Base-by-base conservation (phyloP, 2,329 filamentous ascomycete genomes). In the Trichoderma sp. region DNA sequence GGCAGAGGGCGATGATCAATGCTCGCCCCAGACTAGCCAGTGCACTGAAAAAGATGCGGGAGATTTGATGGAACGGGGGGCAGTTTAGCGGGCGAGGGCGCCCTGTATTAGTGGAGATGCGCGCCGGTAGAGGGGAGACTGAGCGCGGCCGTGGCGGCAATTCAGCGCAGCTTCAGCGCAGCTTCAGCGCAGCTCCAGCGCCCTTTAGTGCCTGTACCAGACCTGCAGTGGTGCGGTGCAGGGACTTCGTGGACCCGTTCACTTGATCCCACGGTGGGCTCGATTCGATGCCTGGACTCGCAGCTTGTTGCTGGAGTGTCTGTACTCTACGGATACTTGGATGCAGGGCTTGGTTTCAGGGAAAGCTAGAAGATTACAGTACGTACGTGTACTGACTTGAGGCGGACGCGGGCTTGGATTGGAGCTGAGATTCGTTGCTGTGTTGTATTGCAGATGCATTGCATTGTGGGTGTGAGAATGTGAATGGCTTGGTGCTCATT, bases 221-320 rank as follows among this genome's bases (percentile, higher is more conserved):
- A n/a, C 25, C 27, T 53, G 17, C 29, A 15, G 45, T 15, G 13
- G 34, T 25, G 22, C 35, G 15, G 42, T 58, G 64, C 66, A 64
- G 60, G 57, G 59, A 59, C 64, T 68, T 59, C 66, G 64, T 45
- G 66, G 66, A 58, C 59, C 57, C 66, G 59, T 48, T 54, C n/a
- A n/a, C n/a, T n/a, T n/a, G n/a, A n/a, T 29, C 66, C 39, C 56
- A 37, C 25, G 35, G 60, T 64, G 61, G 61, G 50, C 35, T 54
- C 61, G n/a, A 54, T 9, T 56, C 61, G 56, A 56, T 56, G 61
- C 48, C 48, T 32, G 52, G 13, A 17, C 50, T n/a, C 52, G 32
- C 32, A 39, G 19, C n/a, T 48, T 34, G 3, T 19, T 9, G 12
- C n/a, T 52, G 32, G 34, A 39, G 34, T 32, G 34, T 34, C n/a